Evolutionary conservation across 495 filamentous ascomycete genomes (phyloP), one percentile per base, ranked within the genome.

Genomic region (Xylaria venustula): DNA sequence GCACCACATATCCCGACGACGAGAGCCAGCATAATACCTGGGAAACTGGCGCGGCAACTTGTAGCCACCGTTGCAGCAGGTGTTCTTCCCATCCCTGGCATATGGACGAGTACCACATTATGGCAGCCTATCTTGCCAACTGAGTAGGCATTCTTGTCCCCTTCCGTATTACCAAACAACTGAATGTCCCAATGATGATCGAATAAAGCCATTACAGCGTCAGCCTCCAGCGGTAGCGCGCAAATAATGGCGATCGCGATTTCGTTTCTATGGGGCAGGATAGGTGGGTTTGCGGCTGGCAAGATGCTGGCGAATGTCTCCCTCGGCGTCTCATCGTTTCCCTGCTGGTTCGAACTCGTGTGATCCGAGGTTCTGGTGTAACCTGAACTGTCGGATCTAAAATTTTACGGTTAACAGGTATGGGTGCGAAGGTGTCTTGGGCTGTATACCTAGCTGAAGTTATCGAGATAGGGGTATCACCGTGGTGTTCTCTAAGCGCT

Each of bases 161-260:
- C 7, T 4, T 25, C 5, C 6, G 47, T 3, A 26, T 58, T 58
- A 20, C 30, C 20, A 34, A 50, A 50, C 7, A 17, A 34, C 23
- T 15, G 47, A 11, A 22, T 42, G 26, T 30, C 54, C 20, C 44
- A 67, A 12, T 41, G 22, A 22, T 70, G 53, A 37, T 75, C 71
- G 30, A 73, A 60, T 7, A 64, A 17, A 3, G 45, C 61, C 11
- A 57, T 28, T 15, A 75, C 65, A 30, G 73, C 69, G 20, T 68
- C 56, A 20, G 64, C 53, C 53, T 75, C 71, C 23, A 66, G 40
- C 19, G 56, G 45, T 1, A 75, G 58, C 9, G 71, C 71, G 30
- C 73, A 73, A 9, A 75, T 56, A 9, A 75, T 71, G 19, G 71
- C 65, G 25, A 70, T 69, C 22, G 67, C 47, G 42, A 73, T 71